Evolutionary conservation across 75 land plant genomes (phyloP), one percentile per base, ranked within the genome.

Genomic region (Picea sitchensis): DNA sequence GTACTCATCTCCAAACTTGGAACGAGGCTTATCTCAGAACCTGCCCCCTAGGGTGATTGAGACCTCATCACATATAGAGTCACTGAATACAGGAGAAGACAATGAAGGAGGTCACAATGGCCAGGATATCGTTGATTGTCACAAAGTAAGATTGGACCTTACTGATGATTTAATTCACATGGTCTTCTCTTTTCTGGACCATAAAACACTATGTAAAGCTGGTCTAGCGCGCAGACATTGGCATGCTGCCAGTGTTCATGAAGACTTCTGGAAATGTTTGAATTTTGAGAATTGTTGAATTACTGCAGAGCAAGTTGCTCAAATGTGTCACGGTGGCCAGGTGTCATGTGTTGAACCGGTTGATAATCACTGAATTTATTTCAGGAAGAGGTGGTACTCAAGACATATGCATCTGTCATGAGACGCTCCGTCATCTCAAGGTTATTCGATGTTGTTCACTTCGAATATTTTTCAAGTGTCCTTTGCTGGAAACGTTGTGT

Each of bases 231-330:
- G 99, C 78, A 86, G 80, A 62, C 98, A 97, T 79, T 97, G 99
- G 98, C 88, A 84, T 73, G 86, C 81, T 44, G 94, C 98, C 73
- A 97, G 98, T 83, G 80, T 86, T 47, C 98, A 97, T 86, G 98
- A 97, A 80, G 98, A 97, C 67, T 97, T 97, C 51, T 97, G 99
- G 98, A 95, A 86, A 80, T 88, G 79, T 79, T 89, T 95, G 83
- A 88, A 95, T 78, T 97, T 97, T 85, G 88, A 93, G 65, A 81
- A 83, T 69, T 82, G 87, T 36, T 67, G 79, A 31, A 90, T 95
- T 59, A 83, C 93, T 59, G 79, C 77, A 14, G 77, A 76, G 0
- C 97, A 95, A 81, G 94, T 98, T 95, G 80, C 69, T 87, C 38
- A 1, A 36, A 36, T 3, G 3, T 36, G 38, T 36, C 38, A 3